Evolutionary conservation across 2,329 filamentous ascomycete genomes (phyloP), one percentile per base, ranked within the genome.

Genomic region (Polychaeton citri): DNA sequence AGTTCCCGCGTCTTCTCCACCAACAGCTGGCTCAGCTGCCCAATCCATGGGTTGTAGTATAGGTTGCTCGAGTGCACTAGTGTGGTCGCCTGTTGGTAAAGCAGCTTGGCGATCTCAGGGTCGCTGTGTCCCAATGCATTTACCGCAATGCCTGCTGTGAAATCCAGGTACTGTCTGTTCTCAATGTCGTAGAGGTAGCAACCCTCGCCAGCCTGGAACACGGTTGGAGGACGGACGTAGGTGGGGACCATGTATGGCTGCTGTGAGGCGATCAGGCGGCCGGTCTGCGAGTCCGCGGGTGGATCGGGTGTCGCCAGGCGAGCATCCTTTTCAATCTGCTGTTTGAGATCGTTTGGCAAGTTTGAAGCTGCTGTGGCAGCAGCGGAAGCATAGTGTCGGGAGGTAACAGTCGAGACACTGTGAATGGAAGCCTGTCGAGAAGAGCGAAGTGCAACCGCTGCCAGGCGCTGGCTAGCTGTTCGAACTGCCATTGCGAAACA

Each of bases 11-110:
- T 98, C 60, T 80, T 79, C 50, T 88, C 73, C 21, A 98, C 74
- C 17, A 98, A 71, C 17, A 86, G 68, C 59, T 90, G 79, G 43
- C 85, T 94, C 35, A 98, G 75, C 2, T 80, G 76, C 20, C 88
- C 88, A 2, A 84, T 95, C 83, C 90, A 95, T 2, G 81, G 80
- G 62, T 96, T 98, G 63, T 95, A 82, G 71, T 96, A 98, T 15
- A 98, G 74, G 60, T 98, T 98, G 8, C 86, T 95, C 32, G 83
- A 81, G 61, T 98, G 90, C 38, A 95, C 72, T 34, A 98, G 73
- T 6, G 78, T 86, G 52, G 79, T 60, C 8, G 64, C 58, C 54
- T 68, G 46, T 47, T 93, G 73, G 8, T 78, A 71, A 43, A 96
- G 66, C 34, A 95, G 68, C 52, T 74, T 69, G 33, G 75, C 68